phyloP scores from a whole-genome alignment of 345 rosid species.

The Lumnitzera racemosa region DNA sequence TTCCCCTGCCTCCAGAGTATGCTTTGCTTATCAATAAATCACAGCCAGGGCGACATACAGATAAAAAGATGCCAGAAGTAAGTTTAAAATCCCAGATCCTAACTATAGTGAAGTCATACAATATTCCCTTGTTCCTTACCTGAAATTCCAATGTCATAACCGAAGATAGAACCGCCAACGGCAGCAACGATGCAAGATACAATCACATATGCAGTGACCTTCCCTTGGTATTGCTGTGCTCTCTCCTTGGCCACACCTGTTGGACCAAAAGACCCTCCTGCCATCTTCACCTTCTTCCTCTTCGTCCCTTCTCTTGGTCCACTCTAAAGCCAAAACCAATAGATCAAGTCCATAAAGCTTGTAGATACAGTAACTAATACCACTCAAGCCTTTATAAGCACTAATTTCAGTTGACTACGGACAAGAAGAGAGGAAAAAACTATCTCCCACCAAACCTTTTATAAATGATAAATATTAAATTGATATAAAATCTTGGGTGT shows the following conservation, averaged over 20 bases:
- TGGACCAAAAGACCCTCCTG: conserved; percentile 73
- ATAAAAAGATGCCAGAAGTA: neutral
- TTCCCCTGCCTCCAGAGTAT: too few species aligned
- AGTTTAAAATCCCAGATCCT: neutral
- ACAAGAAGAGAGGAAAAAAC: neutral
- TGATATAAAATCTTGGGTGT: too few species aligned
- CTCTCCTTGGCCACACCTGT: conserved; percentile 80
- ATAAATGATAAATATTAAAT: too few species aligned
- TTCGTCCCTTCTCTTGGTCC: conserved; percentile 2
- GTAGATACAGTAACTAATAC: too few species aligned
- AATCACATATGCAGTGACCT: conserved; percentile 58
- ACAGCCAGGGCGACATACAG: too few species aligned
- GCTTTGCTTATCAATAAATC: too few species aligned
- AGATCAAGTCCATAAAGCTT: too few species aligned
- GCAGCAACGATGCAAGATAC: conserved; percentile 71
- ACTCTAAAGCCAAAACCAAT: neutral
- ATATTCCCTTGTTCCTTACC: conserved; percentile 24
- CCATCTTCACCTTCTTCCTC: conserved; percentile 32
- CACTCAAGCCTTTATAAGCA: too few species aligned
- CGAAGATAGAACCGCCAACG: conserved; percentile 80
- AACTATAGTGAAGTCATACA: too few species aligned
- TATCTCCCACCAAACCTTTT: conserved; percentile 1
- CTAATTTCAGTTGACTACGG: neutral
- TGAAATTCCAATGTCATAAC: conserved; percentile 91
- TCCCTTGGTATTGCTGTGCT: conserved; percentile 71